These are phyloP conservation scores for Aspergillus bertholletiae DNA, from an alignment of 495 filamentous ascomycete genomes.

Conservation along the genomic window DNA sequence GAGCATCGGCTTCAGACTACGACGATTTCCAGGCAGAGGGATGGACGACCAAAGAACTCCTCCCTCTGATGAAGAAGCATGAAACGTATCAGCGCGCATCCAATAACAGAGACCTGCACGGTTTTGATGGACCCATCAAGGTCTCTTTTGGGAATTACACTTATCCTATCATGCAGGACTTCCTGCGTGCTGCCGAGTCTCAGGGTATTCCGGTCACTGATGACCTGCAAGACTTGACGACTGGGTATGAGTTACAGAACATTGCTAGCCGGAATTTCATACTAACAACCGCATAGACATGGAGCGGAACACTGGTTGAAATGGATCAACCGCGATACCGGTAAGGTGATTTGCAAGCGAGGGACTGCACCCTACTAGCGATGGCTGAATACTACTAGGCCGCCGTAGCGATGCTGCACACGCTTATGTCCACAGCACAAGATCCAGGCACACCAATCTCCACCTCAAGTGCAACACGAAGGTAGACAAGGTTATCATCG, in stretches of 20 bases:
- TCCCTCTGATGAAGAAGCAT: constrained; percentile 80
- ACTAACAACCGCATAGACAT: constrained; percentile 16
- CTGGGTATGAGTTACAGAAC: constrained; percentile 40
- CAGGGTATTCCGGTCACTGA: constrained; percentile 72
- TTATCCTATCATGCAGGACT: constrained; percentile 73
- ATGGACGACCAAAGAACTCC: constrained; percentile 73
- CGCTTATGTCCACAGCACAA: constrained; percentile 68
- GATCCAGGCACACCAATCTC: constrained; percentile 63
- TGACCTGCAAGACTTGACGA: constrained; percentile 65
- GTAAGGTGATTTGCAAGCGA: constrained; percentile 14
- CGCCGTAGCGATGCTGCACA: constrained; percentile 68
- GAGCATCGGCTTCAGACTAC: constrained; percentile 77
- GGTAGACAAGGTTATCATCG: constrained; percentile 76
- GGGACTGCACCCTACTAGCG: constrained; percentile 6
- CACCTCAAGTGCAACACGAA: constrained; percentile 78
- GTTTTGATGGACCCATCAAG: constrained; percentile 79
- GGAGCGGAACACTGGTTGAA: constrained; percentile 50
- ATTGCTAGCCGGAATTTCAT: neutral
- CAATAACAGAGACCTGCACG: constrained; percentile 73
- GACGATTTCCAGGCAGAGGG: constrained; percentile 81
- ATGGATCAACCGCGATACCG: constrained; percentile 67
- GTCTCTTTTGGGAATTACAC: constrained; percentile 79
- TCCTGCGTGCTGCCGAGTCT: constrained; percentile 72
- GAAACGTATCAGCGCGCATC: constrained; percentile 78
- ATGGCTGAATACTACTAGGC: constrained; percentile 14